Evolutionary conservation across 371 early-diverging fungal genomes (phyloP).

Genomic region (Nematocida minor): DNA sequence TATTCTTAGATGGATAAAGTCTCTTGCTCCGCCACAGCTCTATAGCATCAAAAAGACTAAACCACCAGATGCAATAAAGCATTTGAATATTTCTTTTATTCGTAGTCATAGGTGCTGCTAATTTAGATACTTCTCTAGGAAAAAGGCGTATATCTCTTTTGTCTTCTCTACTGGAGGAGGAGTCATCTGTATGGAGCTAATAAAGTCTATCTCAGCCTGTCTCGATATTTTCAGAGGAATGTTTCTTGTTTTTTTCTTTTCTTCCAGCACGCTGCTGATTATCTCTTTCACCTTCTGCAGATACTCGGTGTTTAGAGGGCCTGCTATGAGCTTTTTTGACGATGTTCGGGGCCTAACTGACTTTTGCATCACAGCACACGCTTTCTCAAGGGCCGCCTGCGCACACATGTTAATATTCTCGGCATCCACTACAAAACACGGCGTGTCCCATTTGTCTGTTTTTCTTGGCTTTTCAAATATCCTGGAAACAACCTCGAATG

Average conservation of each 20-base stretch:
- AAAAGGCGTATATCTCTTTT: not conserved
- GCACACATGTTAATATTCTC: not conserved
- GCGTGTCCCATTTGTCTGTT: slow-evolving; percentile 43
- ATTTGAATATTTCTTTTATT: no score
- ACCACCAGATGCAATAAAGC: no score
- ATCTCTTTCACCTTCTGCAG: slow-evolving; percentile 22
- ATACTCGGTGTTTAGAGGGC: not conserved
- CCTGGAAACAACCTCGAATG: not conserved
- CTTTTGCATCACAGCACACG: not conserved
- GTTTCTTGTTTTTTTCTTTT: not conserved
- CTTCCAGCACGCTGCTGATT: not conserved
- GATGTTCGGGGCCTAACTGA: slow-evolving; percentile 7
- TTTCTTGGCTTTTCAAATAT: slow-evolving; percentile 28
- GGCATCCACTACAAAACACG: slow-evolving; percentile 5
- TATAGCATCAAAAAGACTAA: no score
- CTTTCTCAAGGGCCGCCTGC: not conserved
- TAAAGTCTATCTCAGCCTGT: slow-evolving; percentile 20
- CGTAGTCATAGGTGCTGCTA: not conserved
- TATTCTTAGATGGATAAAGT: no score
- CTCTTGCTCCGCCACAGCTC: no score
- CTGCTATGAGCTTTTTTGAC: slow-evolving; percentile 13
- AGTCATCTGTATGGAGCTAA: not conserved
- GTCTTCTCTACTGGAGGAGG: slow-evolving; percentile 19
- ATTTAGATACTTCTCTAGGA: slow-evolving; percentile 22
- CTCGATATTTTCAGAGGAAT: slow-evolving; percentile 25